phyloP scores from a whole-genome alignment of 1,284 basidiomycete species.

The Ustilago curta region DNA sequence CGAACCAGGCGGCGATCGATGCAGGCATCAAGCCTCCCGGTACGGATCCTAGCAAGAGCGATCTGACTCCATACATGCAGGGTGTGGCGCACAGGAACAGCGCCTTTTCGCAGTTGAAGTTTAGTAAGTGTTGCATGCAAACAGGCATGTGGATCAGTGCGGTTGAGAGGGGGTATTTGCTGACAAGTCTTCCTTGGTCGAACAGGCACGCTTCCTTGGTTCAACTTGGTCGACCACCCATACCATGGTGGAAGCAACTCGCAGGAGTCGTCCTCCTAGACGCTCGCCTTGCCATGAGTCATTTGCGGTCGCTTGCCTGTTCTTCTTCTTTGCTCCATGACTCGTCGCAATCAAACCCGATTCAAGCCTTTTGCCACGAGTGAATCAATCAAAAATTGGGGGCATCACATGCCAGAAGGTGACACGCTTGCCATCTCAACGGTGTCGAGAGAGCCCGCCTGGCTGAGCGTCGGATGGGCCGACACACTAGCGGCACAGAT shows the following conservation, averaged over 20 bases:
- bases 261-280: conserved; percentile 38
- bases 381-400: background rate
- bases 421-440: background rate
- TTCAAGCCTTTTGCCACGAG: background rate
- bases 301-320: background rate
- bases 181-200: background rate
- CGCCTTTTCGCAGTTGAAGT: conserved; percentile 79
- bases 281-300: background rate
- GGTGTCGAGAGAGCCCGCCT: background rate
- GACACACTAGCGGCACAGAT: no score
- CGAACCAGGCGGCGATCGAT: conserved; percentile 47
- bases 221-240: conserved; percentile 68
- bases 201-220: conserved; percentile 66
- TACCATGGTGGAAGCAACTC: conserved; percentile 55
- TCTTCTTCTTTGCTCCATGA: background rate
- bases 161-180: background rate
- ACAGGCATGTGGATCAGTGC: no score
- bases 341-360: conserved; percentile 1
- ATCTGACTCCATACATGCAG: conserved; percentile 88
- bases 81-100: conserved; percentile 89
- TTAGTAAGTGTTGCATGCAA: conserved; percentile 51
- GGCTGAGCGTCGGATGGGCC: background rate
- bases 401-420: background rate
- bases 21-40: conserved; percentile 52
- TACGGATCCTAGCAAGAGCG: conserved; percentile 73